phyloP scores from a whole-genome alignment of 164 flowering plant genomes.

The Hamamelis virginiana region DNA sequence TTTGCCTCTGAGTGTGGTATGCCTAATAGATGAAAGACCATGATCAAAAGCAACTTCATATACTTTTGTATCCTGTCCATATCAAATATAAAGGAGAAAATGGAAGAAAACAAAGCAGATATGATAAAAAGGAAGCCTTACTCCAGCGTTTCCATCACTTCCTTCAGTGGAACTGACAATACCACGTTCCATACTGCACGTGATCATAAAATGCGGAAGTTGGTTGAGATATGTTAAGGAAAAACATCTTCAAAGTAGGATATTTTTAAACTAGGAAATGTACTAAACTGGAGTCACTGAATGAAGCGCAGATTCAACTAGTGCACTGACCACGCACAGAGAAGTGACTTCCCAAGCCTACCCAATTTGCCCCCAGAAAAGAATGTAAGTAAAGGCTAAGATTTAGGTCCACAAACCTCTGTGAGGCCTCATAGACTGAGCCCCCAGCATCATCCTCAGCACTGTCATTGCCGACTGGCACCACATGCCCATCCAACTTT shows the following conservation, averaged over 20 bases:
- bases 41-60: constrained; percentile 5
- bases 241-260: not conserved
- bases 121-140: not conserved
- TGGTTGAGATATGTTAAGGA: not conserved
- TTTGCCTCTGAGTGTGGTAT: not conserved
- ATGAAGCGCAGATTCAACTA: not conserved
- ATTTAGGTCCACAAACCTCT: constrained; percentile 28
- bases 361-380: not conserved
- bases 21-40: constrained; percentile 1
- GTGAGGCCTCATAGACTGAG: constrained; percentile 2
- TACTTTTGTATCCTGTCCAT: not conserved
- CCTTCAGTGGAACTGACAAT: constrained; percentile 10
- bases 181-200: constrained; percentile 28
- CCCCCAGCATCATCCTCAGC: constrained; percentile 3
- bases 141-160: constrained; percentile 5
- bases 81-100: not conserved
- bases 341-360: not conserved
- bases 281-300: not conserved
- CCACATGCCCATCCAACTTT: constrained; percentile 1
- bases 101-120: not conserved
- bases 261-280: not conserved
- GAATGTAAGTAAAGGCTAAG: not conserved
- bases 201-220: constrained; percentile 2
- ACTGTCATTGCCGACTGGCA: constrained; percentile 3
- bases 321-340: not conserved